A percentile compares a stretch with the other conserved stretches of the same genome.
Evolutionary conservation across 495 filamentous ascomycete genomes (phyloP).

Genomic region (Antarctomyces pellizariae): DNA sequence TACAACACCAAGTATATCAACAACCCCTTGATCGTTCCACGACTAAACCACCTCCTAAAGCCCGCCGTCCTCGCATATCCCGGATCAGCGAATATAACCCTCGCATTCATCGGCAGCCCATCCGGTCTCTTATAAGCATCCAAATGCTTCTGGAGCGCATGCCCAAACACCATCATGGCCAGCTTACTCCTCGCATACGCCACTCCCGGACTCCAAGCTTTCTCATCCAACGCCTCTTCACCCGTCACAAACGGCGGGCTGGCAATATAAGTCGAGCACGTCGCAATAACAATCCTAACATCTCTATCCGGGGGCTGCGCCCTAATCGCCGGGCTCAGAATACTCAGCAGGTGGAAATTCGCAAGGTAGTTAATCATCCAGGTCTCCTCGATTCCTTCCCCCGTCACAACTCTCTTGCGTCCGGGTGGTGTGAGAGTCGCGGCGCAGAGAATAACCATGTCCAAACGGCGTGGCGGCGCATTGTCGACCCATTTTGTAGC

Average conservation of each 20-base stretch:
- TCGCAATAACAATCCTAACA: conserved; percentile 66
- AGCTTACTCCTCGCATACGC: conserved; percentile 77
- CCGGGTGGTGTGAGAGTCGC: conserved; percentile 45
- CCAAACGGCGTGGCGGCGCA: conserved; percentile 67
- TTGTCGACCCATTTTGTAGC: conserved; percentile 99
- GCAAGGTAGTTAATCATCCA: conserved; percentile 92
- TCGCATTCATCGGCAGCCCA: conserved; percentile 49
- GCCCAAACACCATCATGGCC: conserved; percentile 67
- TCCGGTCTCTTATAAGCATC: conserved; percentile 64
- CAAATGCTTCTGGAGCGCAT: conserved; percentile 74
- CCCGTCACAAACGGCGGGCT: conserved; percentile 31
- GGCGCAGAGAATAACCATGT: conserved; percentile 78
- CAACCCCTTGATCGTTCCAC: conserved; percentile 66
- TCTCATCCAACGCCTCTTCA: conserved; percentile 16
- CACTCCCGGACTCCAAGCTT: conserved; percentile 23
- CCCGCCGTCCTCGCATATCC: conserved; percentile 68
- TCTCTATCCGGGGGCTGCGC: conserved; percentile 87
- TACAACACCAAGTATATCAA: conserved; percentile 54
- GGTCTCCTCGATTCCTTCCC: conserved; percentile 63
- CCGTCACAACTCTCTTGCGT: conserved; percentile 26
- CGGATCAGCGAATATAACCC: conserved; percentile 68
- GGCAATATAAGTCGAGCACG: conserved; percentile 66
- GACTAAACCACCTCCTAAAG: conserved; percentile 60
- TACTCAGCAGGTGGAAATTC: conserved; percentile 84
- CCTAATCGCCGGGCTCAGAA: conserved; percentile 65